Conservation (phyloP, 805 yeast species). For the Candida rishiriensis region DNA sequence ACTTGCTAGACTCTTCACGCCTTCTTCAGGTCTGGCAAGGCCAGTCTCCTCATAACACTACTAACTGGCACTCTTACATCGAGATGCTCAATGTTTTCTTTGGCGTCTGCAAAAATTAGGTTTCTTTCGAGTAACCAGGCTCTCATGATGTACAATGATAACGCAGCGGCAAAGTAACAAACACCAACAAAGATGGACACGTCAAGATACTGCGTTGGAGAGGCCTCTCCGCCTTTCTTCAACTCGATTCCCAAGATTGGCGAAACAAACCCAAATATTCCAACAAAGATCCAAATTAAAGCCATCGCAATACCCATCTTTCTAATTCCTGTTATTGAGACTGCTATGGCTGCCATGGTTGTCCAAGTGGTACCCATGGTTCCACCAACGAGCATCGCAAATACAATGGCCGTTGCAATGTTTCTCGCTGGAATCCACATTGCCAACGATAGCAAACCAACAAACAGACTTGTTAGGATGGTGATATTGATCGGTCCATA, state of each 20-base stretch:
- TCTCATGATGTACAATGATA: conserved; percentile 40
- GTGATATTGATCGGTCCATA: conserved; percentile 49
- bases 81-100: conserved; percentile 21
- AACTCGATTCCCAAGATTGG: conserved; percentile 58
- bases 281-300: conserved; percentile 44
- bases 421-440: conserved; percentile 59
- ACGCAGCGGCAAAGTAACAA: conserved; percentile 44
- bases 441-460: conserved; percentile 39
- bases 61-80: conserved; percentile 10
- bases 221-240: conserved; percentile 31
- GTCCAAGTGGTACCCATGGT: conserved; percentile 63
- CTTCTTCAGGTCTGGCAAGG: not conserved
- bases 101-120: conserved; percentile 8
- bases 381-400: conserved; percentile 50
- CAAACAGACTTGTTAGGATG: conserved; percentile 33
- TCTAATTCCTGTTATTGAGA: conserved; percentile 50
- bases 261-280: conserved; percentile 47
- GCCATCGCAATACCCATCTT: conserved; percentile 50
- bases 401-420: conserved; percentile 49
- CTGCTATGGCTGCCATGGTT: conserved; percentile 45
- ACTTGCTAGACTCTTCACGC: too few species aligned
- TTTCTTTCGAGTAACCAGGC: conserved; percentile 55
- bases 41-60: conserved; percentile 3
- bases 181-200: conserved; percentile 58
- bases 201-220: conserved; percentile 44